Conservation (phyloP, 1,139 yeast genomes). For the Suhomyces taliae region DNA sequence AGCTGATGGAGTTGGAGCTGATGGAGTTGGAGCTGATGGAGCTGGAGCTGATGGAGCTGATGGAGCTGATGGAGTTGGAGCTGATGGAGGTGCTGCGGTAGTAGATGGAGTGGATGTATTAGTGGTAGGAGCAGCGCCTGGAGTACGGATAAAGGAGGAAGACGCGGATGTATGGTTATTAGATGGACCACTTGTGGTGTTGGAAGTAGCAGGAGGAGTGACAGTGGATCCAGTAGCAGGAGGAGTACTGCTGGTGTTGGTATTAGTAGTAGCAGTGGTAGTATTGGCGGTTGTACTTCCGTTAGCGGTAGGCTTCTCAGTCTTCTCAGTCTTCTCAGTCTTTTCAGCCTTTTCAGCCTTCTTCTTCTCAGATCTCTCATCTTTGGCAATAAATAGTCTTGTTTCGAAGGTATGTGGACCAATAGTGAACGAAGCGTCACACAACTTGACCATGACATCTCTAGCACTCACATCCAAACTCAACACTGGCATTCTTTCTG, state of each 20-base stretch:
- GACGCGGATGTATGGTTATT: no score
- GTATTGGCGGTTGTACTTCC: background rate
- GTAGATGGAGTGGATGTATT: no score
- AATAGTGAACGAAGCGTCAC: slow-evolving; percentile 68
- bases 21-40: no score
- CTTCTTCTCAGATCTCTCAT: slow-evolving; percentile 49
- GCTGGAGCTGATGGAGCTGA: background rate
- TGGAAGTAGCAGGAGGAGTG: background rate
- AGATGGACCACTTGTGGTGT: background rate
- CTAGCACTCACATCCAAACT: slow-evolving; percentile 57
- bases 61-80: background rate
- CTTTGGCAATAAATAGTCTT: slow-evolving; percentile 77
- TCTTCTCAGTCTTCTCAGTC: no score
- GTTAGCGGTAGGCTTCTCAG: no score
- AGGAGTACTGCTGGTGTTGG: background rate
- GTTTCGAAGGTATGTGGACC: slow-evolving; percentile 87
- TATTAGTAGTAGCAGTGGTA: no score
- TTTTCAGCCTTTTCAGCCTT: slow-evolving; percentile 12
- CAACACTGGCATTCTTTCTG: slow-evolving; percentile 42
- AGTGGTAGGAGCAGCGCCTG: no score
- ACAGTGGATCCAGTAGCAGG: no score
- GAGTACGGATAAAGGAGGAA: no score
- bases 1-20: no score
- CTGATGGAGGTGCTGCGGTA: background rate
- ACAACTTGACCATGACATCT: slow-evolving; percentile 85